phyloP scores from a whole-genome alignment of 2,329 filamentous ascomycete species.

The Cladorrhinum sp. region DNA sequence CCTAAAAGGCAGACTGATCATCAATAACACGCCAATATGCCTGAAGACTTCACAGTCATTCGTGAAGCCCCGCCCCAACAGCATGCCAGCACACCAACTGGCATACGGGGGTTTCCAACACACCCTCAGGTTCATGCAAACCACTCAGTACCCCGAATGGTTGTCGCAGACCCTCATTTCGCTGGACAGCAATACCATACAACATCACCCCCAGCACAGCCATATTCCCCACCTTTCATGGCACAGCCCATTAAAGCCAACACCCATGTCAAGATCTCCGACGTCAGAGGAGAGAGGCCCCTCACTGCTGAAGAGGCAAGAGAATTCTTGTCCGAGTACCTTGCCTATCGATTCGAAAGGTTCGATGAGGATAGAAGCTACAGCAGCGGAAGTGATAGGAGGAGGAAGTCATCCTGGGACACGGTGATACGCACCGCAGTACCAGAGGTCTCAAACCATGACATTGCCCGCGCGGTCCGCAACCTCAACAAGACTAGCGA shows the following conservation, averaged over 20 bases:
- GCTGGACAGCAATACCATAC: constrained; percentile 4
- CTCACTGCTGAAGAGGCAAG: constrained; percentile 39
- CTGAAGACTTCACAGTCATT: constrained; percentile 14
- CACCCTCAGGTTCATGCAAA: not conserved
- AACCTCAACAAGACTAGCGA: constrained; percentile 36
- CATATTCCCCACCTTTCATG: constrained; percentile 5
- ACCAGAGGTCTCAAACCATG: constrained; percentile 38
- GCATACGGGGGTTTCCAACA: constrained; percentile 1
- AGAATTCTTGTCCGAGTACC: constrained; percentile 40
- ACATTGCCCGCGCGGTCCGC: constrained; percentile 37
- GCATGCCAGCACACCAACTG: not conserved
- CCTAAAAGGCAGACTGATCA: not conserved
- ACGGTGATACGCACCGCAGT: constrained; percentile 34
- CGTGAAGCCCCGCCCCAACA: constrained; percentile 10
- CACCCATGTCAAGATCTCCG: constrained; percentile 30
- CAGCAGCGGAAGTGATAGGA: constrained; percentile 37
- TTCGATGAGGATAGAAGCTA: constrained; percentile 29
- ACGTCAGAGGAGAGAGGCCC: constrained; percentile 37
- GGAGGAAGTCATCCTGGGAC: constrained; percentile 40
- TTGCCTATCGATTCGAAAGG: constrained; percentile 44
- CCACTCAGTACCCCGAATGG: constrained; percentile 4
- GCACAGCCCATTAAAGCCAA: constrained; percentile 7
- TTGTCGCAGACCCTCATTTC: not conserved
- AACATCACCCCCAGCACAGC: constrained; percentile 1
- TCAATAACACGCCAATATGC: constrained; percentile 4